Evolutionary conservation across 2,329 filamentous ascomycete genomes (phyloP).

Genomic region (Blastomyces gilchristii): DNA sequence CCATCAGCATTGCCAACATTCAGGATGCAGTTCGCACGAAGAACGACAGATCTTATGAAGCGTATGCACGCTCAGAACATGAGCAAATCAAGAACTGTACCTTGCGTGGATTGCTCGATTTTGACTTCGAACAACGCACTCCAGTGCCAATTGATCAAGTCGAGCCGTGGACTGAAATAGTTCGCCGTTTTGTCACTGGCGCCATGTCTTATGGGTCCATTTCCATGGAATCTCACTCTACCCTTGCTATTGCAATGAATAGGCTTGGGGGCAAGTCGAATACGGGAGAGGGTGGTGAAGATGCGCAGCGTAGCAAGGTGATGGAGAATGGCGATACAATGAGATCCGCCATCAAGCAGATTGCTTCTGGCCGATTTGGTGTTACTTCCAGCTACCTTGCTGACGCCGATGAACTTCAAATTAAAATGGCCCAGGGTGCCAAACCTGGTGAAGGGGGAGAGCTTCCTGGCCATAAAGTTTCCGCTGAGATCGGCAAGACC

Average conservation of each 20-base stretch:
- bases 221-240: slow-evolving; percentile 96
- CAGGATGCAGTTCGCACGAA: slow-evolving; percentile 93
- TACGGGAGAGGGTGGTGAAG: slow-evolving; percentile 94
- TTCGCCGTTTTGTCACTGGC: slow-evolving; percentile 89
- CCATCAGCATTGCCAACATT: slow-evolving; percentile 88
- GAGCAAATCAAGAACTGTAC: slow-evolving; percentile 97
- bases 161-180: slow-evolving; percentile 96
- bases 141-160: slow-evolving; percentile 93
- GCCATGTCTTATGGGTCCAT: slow-evolving; percentile 99
- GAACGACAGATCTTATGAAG: slow-evolving; percentile 97
- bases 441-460: slow-evolving; percentile 98
- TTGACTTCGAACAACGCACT: slow-evolving; percentile 79
- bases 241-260: slow-evolving; percentile 93
- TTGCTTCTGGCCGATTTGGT: slow-evolving; percentile 90
- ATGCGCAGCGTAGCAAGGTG: slow-evolving; percentile 76
- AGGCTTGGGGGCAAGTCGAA: slow-evolving; percentile 93
- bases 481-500: slow-evolving; percentile 83
- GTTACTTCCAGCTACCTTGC: slow-evolving; percentile 91
- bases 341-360: slow-evolving; percentile 95
- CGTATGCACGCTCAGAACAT: slow-evolving; percentile 85
- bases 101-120: slow-evolving; percentile 84
- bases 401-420: slow-evolving; percentile 91
- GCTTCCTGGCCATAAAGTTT: slow-evolving; percentile 92
- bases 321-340: slow-evolving; percentile 91
- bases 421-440: slow-evolving; percentile 98